Base-by-base conservation (phyloP, 495 filamentous ascomycete species). In the Clavariopsis aquatica region DNA sequence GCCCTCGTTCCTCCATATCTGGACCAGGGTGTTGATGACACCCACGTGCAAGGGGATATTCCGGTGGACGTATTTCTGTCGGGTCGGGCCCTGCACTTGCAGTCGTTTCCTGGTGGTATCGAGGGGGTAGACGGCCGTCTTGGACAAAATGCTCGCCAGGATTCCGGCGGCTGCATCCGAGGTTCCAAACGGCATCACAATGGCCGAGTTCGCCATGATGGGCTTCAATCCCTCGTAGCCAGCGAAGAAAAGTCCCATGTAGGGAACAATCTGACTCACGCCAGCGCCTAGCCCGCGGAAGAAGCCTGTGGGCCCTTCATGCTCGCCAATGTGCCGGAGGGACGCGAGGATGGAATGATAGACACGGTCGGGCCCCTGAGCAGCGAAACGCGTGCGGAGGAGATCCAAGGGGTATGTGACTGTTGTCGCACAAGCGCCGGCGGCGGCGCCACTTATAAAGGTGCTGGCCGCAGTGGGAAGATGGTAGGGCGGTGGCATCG, bases 181-280 rank as follows among this genome's bases (percentile, higher is more conserved):
- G 8, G 84, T 87, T 10, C 91, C 89, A 68, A 88, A 87, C 0
- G 75, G 75, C 13, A 78, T 66, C 0, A 62, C 45, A 1, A 73
- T 46, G 31, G 24, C 62, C 5, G 54, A 55, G 10, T 15, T 61
- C 3, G 74, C 60, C n/a, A 76, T 46, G 1, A 91, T 87, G 27
- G 93, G 74, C 1, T 87, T 79, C 34, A 89, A 72, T 6, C 60
- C 49, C 75, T 98, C 95, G 78, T 98, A 98, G 46, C 84, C 82
- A 36, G 89, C 84, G 78, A 98, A 98, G 78, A 98, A 98, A 4
- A 95, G 73, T 1, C 95, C 95, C 93, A 98, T 98, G 73, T 93
- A 93, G 3, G 94, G 94, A 20, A 97, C 85, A 38, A 98, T 90
- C 77, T 96, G 93, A 17, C 78, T 86, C 23, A 98, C 79, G 0